A percentile compares a stretch with the other conserved stretches of the same genome.
Conservation (phyloP, 2,329 filamentous ascomycete genomes). For the Cryphonectria japonica region DNA sequence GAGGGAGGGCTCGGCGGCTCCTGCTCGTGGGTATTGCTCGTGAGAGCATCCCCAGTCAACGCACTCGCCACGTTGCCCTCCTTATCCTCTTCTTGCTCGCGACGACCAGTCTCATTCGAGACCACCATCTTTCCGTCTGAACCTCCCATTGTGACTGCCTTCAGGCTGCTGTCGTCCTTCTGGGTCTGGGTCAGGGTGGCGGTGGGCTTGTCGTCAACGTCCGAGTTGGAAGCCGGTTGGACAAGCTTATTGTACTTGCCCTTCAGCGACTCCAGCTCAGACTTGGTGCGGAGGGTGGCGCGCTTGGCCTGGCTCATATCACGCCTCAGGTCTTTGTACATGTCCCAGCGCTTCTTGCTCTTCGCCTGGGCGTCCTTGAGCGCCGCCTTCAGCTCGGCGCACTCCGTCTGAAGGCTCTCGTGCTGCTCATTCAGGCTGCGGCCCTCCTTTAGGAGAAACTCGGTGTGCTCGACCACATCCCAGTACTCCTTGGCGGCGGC, state of each 20-base stretch:
- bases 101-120: not conserved
- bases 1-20: not conserved
- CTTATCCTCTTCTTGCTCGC: not conserved
- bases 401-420: not conserved
- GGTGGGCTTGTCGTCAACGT: no score
- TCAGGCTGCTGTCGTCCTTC: not conserved
- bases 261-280: not conserved
- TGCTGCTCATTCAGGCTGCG: not conserved
- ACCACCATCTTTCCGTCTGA: not conserved
- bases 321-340: not conserved
- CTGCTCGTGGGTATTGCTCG: not conserved
- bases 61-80: not conserved
- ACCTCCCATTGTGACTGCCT: not conserved
- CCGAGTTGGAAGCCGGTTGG: not conserved
- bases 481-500: not conserved
- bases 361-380: not conserved
- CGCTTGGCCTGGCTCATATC: not conserved
- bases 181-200: not conserved
- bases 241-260: not conserved
- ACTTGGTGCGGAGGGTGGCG: not conserved
- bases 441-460: not conserved
- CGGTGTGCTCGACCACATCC: no score
- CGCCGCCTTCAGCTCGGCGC: not conserved
- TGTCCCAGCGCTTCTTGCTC: not conserved
- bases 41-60: not conserved